phyloP scores from a whole-genome alignment of 164 flowering plant species.

The Houttuynia cordata region DNA sequence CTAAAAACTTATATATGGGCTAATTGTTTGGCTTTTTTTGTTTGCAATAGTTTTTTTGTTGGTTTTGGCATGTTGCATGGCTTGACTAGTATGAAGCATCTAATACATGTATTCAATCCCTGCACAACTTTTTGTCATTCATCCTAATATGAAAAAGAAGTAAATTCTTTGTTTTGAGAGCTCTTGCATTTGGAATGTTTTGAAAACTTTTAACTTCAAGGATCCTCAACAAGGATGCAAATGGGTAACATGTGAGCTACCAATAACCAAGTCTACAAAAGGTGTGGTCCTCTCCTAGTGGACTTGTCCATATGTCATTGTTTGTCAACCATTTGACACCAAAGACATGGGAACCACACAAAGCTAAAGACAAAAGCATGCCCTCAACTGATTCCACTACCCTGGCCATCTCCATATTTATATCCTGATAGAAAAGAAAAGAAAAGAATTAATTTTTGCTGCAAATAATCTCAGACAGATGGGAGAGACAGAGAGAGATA shows the following conservation, averaged over 20 bases:
- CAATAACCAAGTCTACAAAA: slow-evolving; percentile 8
- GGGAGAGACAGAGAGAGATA: slow-evolving; percentile 4
- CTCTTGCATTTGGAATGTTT: neutral
- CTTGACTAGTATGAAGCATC: too few species aligned
- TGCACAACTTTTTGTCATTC: too few species aligned
- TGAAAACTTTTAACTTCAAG: too few species aligned
- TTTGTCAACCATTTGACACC: slow-evolving; percentile 15
- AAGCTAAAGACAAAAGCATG: slow-evolving; percentile 25
- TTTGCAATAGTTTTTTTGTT: too few species aligned
- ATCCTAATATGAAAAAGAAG: too few species aligned
- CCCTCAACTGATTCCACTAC: slow-evolving; percentile 23
- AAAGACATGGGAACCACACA: slow-evolving; percentile 18
- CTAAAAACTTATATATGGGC: too few species aligned
- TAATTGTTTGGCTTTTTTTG: too few species aligned
- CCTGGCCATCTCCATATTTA: slow-evolving; percentile 11
- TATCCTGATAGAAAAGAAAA: slow-evolving; percentile 8
- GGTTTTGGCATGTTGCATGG: too few species aligned
- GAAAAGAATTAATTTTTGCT: slow-evolving; percentile 1
- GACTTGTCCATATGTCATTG: slow-evolving; percentile 17
- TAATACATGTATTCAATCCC: too few species aligned
- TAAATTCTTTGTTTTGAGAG: neutral
- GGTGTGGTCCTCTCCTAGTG: slow-evolving; percentile 17
- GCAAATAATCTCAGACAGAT: neutral
- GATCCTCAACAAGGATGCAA: slow-evolving; percentile 16
- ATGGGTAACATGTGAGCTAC: slow-evolving; percentile 20